A percentile compares a stretch with the other conserved stretches of the same genome.
Evolutionary conservation across 768 basidiomycete species (phyloP).

Genomic region (Cyathus striatus): DNA sequence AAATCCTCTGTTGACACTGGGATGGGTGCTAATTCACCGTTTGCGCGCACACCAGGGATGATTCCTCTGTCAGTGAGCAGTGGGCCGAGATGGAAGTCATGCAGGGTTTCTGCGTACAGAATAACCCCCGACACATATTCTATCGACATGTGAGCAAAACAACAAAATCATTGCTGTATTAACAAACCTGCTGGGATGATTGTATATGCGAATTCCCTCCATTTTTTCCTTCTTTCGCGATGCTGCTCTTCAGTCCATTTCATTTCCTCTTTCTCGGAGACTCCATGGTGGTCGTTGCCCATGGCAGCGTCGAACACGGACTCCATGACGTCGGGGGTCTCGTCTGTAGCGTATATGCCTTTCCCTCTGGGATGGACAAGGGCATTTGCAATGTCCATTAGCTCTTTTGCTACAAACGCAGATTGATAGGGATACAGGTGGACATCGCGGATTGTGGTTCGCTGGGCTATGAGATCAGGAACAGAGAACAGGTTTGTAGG

Average conservation of each 20-base stretch:
- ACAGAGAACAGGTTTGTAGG: slow-evolving; percentile 26
- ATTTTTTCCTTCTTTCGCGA: slow-evolving; percentile 31
- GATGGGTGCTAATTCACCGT: slow-evolving; percentile 42
- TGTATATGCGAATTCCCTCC: slow-evolving; percentile 39
- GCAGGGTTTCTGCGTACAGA: slow-evolving; percentile 41
- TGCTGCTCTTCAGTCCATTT: slow-evolving; percentile 28
- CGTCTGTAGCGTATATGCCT: slow-evolving; percentile 52
- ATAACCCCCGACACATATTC: slow-evolving; percentile 50
- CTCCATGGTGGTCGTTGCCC: slow-evolving; percentile 11
- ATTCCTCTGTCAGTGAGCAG: slow-evolving; percentile 38
- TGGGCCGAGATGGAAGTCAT: slow-evolving; percentile 43
- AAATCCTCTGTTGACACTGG: slow-evolving; percentile 39
- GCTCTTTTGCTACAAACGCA: slow-evolving; percentile 30
- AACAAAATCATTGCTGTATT: neutral
- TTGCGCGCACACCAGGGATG: slow-evolving; percentile 45
- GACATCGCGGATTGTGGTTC: slow-evolving; percentile 14
- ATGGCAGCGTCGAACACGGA: slow-evolving; percentile 30
- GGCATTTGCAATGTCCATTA: slow-evolving; percentile 38
- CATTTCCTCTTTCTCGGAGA: slow-evolving; percentile 12
- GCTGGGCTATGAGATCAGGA: slow-evolving; percentile 11
- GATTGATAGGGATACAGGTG: slow-evolving; percentile 36
- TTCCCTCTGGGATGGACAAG: slow-evolving; percentile 43
- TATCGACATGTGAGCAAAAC: slow-evolving; percentile 6
- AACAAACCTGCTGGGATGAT: slow-evolving; percentile 33
- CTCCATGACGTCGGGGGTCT: slow-evolving; percentile 38